These are phyloP conservation scores for Paxillus rubicundulus DNA, from an alignment of 768 basidiomycete genomes.

Conservation along the genomic window DNA sequence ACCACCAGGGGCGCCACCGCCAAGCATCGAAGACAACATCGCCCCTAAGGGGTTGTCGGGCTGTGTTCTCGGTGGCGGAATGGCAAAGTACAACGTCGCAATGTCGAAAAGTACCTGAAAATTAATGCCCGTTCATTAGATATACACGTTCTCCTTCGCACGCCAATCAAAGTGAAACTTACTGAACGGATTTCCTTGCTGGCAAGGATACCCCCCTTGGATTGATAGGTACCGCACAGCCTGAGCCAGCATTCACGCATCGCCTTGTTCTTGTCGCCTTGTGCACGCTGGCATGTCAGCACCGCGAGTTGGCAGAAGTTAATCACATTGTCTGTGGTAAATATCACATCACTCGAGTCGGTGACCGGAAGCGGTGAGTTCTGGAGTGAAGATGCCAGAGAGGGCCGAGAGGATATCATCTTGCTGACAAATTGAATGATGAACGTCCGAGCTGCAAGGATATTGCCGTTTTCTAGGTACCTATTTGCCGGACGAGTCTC, in stretches of 20 bases:
- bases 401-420: conserved; percentile 48
- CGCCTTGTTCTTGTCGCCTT: conserved; percentile 73
- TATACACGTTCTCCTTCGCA: neutral
- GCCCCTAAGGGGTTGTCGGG: conserved; percentile 82
- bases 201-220: conserved; percentile 60
- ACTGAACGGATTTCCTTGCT: conserved; percentile 64
- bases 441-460: conserved; percentile 93
- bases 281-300: conserved; percentile 81
- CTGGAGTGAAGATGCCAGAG: conserved; percentile 40
- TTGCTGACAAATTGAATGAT: conserved; percentile 74
- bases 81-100: conserved; percentile 77
- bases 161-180: conserved; percentile 24
- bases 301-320: conserved; percentile 93
- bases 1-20: conserved; percentile 51
- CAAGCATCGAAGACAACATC: conserved; percentile 86
- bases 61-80: conserved; percentile 72
- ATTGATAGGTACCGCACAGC: conserved; percentile 81
- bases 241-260: conserved; percentile 83
- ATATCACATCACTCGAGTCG: conserved; percentile 56
- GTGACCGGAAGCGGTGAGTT: conserved; percentile 45
- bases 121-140: neutral
- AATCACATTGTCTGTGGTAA: conserved; percentile 72
- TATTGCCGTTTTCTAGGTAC: conserved; percentile 81
- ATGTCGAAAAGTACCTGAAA: conserved; percentile 65
- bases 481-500: conserved; percentile 34